Evolutionary conservation across 345 rosid species (phyloP).

Genomic region (Lumnitzera littorea): DNA sequence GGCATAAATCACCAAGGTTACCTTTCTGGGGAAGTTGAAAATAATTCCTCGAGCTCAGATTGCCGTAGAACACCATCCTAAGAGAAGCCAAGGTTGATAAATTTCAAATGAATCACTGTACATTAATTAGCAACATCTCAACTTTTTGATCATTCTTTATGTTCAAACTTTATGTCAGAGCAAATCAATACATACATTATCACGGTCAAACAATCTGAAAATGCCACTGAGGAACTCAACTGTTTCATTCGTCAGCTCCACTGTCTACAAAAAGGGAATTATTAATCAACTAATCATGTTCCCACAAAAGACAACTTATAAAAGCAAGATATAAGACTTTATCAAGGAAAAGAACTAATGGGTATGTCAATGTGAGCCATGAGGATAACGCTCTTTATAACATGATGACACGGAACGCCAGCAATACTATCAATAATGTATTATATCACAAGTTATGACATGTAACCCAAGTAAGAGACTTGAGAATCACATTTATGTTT

Average conservation of each 20-base stretch:
- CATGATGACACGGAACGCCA: too few relatives aligned
- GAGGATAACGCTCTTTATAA: too few relatives aligned
- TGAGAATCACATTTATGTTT: too few relatives aligned
- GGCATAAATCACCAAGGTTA: conserved; percentile 10
- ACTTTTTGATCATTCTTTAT: too few relatives aligned
- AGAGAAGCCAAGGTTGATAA: conserved; percentile 18
- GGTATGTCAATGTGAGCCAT: not conserved
- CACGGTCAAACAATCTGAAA: conserved; percentile 57
- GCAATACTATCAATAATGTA: too few relatives aligned
- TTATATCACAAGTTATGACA: too few relatives aligned
- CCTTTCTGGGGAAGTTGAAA: conserved; percentile 81
- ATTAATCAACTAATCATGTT: not conserved
- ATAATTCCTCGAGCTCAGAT: conserved; percentile 58
- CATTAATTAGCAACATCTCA: not conserved
- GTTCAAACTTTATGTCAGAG: not conserved
- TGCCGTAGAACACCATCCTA: conserved; percentile 70
- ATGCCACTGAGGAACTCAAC: conserved; percentile 55
- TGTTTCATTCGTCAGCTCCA: conserved; percentile 61
- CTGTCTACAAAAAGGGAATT: conserved; percentile 34
- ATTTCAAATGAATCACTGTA: conserved; percentile 4
- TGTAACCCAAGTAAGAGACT: too few relatives aligned
- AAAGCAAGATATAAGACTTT: not conserved
- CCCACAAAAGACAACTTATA: not conserved
- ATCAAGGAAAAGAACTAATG: not conserved
- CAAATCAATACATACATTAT: conserved; percentile 43